phyloP scores from a whole-genome alignment of 495 filamentous ascomycete species.

The Penicillium canescens region DNA sequence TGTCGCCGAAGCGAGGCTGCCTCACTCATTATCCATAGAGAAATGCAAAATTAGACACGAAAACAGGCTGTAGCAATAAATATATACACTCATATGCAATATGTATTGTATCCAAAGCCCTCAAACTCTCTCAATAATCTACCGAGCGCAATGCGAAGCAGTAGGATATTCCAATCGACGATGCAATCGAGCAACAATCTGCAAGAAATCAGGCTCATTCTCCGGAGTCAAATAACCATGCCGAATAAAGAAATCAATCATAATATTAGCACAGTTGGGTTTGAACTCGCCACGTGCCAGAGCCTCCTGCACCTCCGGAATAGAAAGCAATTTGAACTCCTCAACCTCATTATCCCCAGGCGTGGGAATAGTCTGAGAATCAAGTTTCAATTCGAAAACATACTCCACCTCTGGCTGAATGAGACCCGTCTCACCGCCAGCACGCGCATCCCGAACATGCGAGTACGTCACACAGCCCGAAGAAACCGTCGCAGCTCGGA shows the following conservation, averaged over 20 bases:
- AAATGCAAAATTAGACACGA: no score
- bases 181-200: conserved; percentile 76
- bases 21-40: no score
- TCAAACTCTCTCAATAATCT: background rate
- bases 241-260: conserved; percentile 89
- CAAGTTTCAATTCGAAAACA: conserved; percentile 85
- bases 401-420: conserved; percentile 92
- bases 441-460: conserved; percentile 71
- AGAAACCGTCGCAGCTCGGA: conserved; percentile 56
- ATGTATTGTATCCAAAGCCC: background rate
- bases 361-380: conserved; percentile 61
- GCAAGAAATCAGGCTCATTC: conserved; percentile 79
- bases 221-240: conserved; percentile 79
- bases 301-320: conserved; percentile 72
- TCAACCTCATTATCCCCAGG: conserved; percentile 89
- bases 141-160: conserved; percentile 32
- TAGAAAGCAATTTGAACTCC: conserved; percentile 72
- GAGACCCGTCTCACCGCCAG: conserved; percentile 84
- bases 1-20: no score
- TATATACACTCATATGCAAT: background rate
- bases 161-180: conserved; percentile 81
- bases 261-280: conserved; percentile 83
- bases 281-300: conserved; percentile 80
- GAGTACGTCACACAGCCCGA: conserved; percentile 82
- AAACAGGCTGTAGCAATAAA: no score